phyloP scores from a whole-genome alignment of 78 protist genomes.

The Dictyostelium capitatum region DNA sequence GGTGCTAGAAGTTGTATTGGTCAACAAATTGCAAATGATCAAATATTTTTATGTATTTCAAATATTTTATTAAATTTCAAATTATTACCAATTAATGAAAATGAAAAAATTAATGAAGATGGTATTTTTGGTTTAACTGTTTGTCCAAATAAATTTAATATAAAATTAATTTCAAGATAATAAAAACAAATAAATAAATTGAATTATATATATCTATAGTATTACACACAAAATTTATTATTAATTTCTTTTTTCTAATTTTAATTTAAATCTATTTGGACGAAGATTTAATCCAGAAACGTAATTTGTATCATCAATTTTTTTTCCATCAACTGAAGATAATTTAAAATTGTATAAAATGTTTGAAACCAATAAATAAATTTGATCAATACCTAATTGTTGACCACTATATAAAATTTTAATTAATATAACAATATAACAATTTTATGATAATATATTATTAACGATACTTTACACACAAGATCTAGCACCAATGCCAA shows the following conservation, averaged over 20 bases:
- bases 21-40: constrained; percentile 29
- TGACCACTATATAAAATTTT: too few relatives aligned
- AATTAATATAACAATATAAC: too few relatives aligned
- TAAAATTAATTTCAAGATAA: neutral
- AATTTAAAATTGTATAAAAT: constrained; percentile 37
- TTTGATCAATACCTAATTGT: constrained; percentile 16
- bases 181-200: neutral
- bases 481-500: constrained; percentile 22
- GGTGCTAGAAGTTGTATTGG: constrained; percentile 36
- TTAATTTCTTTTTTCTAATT: constrained; percentile 20
- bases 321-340: neutral
- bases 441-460: too few relatives aligned
- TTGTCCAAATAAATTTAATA: constrained; percentile 25
- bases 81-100: neutral
- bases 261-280: constrained; percentile 24
- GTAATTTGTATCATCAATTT: constrained; percentile 43
- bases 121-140: constrained; percentile 19
- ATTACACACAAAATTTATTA: neutral
- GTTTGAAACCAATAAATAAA: constrained; percentile 25
- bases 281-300: constrained; percentile 38
- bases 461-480: constrained; percentile 32
- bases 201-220: neutral
- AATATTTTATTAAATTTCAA: constrained; percentile 16
- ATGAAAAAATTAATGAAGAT: constrained; percentile 18
- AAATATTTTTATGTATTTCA: constrained; percentile 4